These are phyloP conservation scores for Paraphoma chrysanthemicola DNA, from an alignment of 2,329 filamentous ascomycete genomes.

Conservation along the genomic window DNA sequence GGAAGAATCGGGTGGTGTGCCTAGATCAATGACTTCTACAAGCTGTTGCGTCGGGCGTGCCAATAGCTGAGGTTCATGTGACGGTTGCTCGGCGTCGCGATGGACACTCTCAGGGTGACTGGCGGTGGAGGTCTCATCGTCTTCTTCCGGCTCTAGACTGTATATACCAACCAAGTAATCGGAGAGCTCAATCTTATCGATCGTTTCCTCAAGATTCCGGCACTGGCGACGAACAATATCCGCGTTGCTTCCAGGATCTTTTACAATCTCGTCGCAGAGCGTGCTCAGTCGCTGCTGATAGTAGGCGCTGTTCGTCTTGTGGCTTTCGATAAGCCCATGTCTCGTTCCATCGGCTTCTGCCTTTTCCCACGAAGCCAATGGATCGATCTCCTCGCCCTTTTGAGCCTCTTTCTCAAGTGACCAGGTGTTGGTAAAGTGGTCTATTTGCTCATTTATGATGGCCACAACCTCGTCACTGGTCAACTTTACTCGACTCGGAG, in stretches of 20 bases:
- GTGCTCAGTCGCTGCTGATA: constrained; percentile 23
- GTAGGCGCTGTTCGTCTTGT: constrained; percentile 19
- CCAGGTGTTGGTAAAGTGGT: constrained; percentile 25
- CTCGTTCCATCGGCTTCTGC: constrained; percentile 22
- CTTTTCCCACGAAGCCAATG: constrained; percentile 24
- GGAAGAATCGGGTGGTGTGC: constrained; percentile 19
- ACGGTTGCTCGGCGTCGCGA: no score
- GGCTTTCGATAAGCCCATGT: constrained; percentile 13
- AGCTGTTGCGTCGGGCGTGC: not conserved
- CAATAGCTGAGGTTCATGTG: not conserved
- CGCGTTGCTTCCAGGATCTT: constrained; percentile 58
- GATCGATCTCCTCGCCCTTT: constrained; percentile 16
- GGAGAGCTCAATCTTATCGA: constrained; percentile 66
- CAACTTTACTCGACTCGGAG: constrained; percentile 13
- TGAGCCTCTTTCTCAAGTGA: constrained; percentile 16
- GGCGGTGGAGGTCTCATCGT: not conserved
- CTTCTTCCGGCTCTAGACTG: constrained; percentile 10
- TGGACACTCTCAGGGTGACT: no score
- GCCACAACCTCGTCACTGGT: constrained; percentile 17
- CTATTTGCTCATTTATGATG: constrained; percentile 39
- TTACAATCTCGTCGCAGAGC: constrained; percentile 24
- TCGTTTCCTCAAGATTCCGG: constrained; percentile 66
- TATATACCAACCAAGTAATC: constrained; percentile 51
- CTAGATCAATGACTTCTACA: constrained; percentile 25
- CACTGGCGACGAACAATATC: constrained; percentile 64